A percentile compares a stretch with the other conserved stretches of the same genome.
Evolutionary conservation across 371 early-diverging fungal species (phyloP).

Genomic region (Pancytospora philotis): DNA sequence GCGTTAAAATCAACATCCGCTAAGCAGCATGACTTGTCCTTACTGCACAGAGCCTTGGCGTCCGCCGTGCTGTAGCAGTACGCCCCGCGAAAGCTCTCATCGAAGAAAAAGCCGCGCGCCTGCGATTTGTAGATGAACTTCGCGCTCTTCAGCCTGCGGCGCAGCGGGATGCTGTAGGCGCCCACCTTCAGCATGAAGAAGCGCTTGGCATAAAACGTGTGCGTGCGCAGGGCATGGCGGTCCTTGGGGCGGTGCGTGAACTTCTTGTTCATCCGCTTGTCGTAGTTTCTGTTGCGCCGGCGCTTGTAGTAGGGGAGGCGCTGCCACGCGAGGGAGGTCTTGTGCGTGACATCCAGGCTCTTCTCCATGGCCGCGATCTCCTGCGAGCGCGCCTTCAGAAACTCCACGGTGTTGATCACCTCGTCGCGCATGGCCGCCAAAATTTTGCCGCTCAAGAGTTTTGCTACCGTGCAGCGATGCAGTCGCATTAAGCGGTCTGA

Average conservation of each 20-base stretch:
- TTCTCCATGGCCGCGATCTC: conserved; percentile 50
- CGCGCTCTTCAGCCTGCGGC: conserved; percentile 36
- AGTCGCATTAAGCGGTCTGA: too few species aligned
- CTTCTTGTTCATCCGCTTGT: conserved; percentile 10
- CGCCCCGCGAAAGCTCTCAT: conserved; percentile 42
- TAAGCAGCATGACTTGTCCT: too few species aligned
- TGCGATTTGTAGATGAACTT: conserved; percentile 51
- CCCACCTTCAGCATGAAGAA: conserved; percentile 48
- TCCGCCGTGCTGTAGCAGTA: conserved; percentile 3
- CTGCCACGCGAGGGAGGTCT: conserved; percentile 49
- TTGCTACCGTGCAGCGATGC: too few species aligned
- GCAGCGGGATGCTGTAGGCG: conserved; percentile 24
- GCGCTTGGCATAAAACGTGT: conserved; percentile 53
- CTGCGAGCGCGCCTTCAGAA: conserved; percentile 41
- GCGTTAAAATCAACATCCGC: background rate
- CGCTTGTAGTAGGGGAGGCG: conserved; percentile 49
- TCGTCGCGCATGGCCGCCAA: background rate
- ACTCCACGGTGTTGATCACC: conserved; percentile 36
- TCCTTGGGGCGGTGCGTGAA: conserved; percentile 17
- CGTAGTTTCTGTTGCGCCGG: conserved; percentile 43
- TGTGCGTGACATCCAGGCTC: conserved; percentile 27
- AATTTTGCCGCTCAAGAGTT: background rate
- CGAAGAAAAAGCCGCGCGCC: conserved; percentile 47
- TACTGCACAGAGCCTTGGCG: too few species aligned
- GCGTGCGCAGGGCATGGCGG: conserved; percentile 39